Percentiles rank a stretch among this genome's conserved stretches.
Conservation (phyloP, 768 basidiomycete genomes). For the Chalciporus piperatus region DNA sequence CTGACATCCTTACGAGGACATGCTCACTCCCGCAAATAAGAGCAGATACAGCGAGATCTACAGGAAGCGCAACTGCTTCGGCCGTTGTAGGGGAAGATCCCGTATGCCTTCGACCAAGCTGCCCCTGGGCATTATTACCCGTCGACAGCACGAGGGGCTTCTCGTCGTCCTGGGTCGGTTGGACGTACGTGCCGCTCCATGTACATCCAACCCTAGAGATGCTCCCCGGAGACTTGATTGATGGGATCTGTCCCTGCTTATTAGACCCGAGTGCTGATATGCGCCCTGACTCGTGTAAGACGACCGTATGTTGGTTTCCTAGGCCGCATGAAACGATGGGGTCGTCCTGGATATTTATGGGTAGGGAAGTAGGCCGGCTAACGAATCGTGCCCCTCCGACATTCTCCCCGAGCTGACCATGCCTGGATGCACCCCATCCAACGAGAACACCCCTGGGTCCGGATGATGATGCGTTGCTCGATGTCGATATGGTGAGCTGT, state of each 20-base stretch:
- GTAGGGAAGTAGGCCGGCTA: slow-evolving; percentile 33
- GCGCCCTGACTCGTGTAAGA: slow-evolving; percentile 43
- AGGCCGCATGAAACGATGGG: slow-evolving; percentile 35
- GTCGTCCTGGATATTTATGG: slow-evolving; percentile 28
- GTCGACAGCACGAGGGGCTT: slow-evolving; percentile 41
- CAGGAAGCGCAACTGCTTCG: slow-evolving; percentile 21
- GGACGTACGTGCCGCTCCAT: slow-evolving; percentile 76
- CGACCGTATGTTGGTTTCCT: slow-evolving; percentile 54
- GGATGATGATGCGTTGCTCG: slow-evolving; percentile 15
- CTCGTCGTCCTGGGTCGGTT: slow-evolving; percentile 18
- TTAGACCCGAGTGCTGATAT: slow-evolving; percentile 65
- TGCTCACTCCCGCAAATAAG: slow-evolving; percentile 87
- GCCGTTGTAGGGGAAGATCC: slow-evolving; percentile 2
- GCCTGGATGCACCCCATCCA: slow-evolving; percentile 85
- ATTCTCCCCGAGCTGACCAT: slow-evolving; percentile 73
- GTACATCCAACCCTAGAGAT: slow-evolving; percentile 52
- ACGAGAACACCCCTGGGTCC: slow-evolving; percentile 35
- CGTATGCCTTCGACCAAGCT: slow-evolving; percentile 49
- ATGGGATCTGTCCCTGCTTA: slow-evolving; percentile 61
- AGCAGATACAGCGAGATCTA: slow-evolving; percentile 24
- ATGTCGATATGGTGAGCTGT: slow-evolving; percentile 33
- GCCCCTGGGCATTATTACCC: slow-evolving; percentile 57
- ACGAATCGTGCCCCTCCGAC: slow-evolving; percentile 6
- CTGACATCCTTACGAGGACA: slow-evolving; percentile 44
- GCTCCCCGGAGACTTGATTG: slow-evolving; percentile 24